Percentiles rank a stretch among this genome's conserved stretches.
Evolutionary conservation across 169 alveolate species (phyloP).

Genomic region (Eimeria necatrix): DNA sequence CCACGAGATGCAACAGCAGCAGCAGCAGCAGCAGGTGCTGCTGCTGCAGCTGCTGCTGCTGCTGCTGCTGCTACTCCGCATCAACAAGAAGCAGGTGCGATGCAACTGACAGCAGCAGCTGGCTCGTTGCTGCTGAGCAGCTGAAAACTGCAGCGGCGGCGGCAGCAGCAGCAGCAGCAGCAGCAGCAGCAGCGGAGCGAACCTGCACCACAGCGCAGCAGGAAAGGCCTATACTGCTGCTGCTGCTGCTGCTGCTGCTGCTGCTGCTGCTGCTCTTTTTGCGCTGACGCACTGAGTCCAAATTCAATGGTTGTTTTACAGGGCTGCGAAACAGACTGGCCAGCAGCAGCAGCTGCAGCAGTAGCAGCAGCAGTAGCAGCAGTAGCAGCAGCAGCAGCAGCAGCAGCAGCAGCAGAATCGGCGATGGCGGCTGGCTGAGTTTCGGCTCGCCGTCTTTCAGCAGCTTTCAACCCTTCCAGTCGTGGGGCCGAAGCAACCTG

Average conservation of each 20-base stretch:
- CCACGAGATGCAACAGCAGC: constrained; percentile 7
- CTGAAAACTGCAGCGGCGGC: background rate
- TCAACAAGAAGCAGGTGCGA: background rate
- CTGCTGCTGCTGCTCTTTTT: constrained; percentile 5
- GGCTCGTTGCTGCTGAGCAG: constrained; percentile 2
- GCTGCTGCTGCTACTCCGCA: constrained; percentile 8
- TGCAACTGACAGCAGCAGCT: constrained; percentile 23
- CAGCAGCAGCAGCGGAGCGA: background rate
- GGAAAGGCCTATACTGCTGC: no score
- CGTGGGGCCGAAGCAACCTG: background rate
- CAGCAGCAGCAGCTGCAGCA: constrained; percentile 22
- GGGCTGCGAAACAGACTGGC: background rate
- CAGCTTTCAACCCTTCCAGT: background rate
- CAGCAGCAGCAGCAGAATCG: background rate
- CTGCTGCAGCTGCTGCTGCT: constrained; percentile 27
- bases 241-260: no score
- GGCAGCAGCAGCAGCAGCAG: constrained; percentile 7
- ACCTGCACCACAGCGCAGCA: no score
- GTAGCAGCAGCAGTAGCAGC: background rate
- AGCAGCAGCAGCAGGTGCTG: constrained; percentile 13
- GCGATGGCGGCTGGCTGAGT: constrained; percentile 46
- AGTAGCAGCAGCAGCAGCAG: constrained; percentile 26
- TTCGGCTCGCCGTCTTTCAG: constrained; percentile 39
- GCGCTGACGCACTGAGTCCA: background rate
- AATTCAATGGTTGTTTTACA: background rate